Evolutionary conservation across 495 filamentous ascomycete species (phyloP).

Genomic region (Darksidea phi): DNA sequence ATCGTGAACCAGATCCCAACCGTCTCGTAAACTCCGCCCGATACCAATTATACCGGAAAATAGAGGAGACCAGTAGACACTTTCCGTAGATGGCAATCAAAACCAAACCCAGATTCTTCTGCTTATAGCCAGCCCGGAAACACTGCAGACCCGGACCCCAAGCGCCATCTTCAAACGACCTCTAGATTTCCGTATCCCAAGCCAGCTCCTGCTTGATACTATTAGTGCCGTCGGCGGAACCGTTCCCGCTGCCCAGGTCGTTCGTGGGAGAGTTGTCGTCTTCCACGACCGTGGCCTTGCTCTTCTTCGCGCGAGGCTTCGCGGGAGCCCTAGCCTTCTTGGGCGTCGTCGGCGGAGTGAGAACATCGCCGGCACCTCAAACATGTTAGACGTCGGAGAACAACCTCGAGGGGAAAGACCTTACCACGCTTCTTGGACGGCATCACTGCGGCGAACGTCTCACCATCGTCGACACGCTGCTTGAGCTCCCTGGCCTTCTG

Average conservation of each 20-base stretch:
- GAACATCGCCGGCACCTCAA: background rate
- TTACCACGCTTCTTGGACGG: constrained; percentile 25
- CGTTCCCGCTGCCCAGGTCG: too few species aligned
- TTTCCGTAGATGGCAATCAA: too few species aligned
- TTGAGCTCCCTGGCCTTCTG: constrained; percentile 30
- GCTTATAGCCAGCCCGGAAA: too few species aligned
- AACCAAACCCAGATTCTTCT: too few species aligned
- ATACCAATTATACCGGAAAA: too few species aligned
- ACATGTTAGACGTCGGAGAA: background rate
- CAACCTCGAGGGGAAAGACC: background rate
- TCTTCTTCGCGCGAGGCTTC: background rate
- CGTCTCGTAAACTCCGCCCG: too few species aligned
- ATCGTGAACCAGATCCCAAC: too few species aligned
- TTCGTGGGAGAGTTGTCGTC: background rate
- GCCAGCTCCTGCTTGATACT: constrained; percentile 1
- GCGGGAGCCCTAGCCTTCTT: constrained; percentile 13
- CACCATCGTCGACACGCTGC: constrained; percentile 14
- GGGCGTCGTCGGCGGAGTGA: background rate
- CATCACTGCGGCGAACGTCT: constrained; percentile 20
- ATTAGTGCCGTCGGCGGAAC: too few species aligned
- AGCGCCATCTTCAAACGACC: too few species aligned
- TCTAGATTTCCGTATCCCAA: background rate
- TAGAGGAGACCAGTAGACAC: too few species aligned
- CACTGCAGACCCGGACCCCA: too few species aligned
- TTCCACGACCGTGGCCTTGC: too few species aligned